phyloP scores from a whole-genome alignment of 1,284 basidiomycete species.

The Naganishia albida region DNA sequence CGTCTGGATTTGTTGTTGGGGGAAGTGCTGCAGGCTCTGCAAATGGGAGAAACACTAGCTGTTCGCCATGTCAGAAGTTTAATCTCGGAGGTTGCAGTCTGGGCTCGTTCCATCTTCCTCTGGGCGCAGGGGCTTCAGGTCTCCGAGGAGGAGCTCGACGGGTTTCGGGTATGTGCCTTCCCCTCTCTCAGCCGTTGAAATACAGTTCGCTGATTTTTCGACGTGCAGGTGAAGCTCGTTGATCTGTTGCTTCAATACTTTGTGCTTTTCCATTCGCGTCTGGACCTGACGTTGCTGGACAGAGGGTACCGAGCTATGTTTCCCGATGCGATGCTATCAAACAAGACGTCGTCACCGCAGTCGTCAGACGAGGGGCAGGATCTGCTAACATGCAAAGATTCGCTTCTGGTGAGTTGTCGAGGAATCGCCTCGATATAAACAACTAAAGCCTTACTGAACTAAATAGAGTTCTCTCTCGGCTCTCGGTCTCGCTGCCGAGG shows the following conservation, averaged over 20 bases:
- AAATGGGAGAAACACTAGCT: slow-evolving; percentile 3
- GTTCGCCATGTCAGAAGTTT: neutral
- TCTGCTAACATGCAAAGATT: neutral
- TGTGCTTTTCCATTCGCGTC: slow-evolving; percentile 13
- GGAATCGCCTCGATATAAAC: neutral
- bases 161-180: neutral
- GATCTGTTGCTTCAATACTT: slow-evolving; percentile 11
- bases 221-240: neutral
- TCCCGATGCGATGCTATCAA: slow-evolving; percentile 8
- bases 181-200: too few species aligned
- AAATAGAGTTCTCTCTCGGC: neutral
- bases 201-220: neutral
- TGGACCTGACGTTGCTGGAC: slow-evolving; percentile 3
- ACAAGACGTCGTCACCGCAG: neutral
- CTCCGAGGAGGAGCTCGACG: neutral
- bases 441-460: neutral
- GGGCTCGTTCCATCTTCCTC: neutral
- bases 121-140: neutral
- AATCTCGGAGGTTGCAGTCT: neutral
- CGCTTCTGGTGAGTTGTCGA: neutral
- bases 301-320: slow-evolving; percentile 8
- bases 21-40: slow-evolving; percentile 8
- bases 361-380: neutral
- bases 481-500: slow-evolving; percentile 5
- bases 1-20: slow-evolving; percentile 8